Evolutionary conservation across 345 rosid species (phyloP), one percentile per base, ranked within the genome.

Genomic region (Dimocarpus longan): DNA sequence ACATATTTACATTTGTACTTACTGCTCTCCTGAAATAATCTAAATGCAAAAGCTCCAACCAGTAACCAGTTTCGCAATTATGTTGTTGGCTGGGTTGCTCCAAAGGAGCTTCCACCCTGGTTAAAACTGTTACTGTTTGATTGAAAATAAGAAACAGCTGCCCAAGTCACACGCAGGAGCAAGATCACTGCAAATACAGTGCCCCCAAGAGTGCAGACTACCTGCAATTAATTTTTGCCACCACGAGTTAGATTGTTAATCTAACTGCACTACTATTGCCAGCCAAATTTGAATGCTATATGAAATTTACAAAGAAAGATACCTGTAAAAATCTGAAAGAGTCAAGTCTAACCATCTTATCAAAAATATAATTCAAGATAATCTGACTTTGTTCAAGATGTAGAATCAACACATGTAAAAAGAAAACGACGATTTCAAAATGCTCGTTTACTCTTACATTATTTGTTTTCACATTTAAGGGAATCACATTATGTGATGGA

Each of bases 191-290:
- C 85, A 76, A 90, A 94, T 18, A 93, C 93, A 0, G 91, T 87
- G 81, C 93, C 90, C 54, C 96, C 95, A 7, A 91, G 83, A 54
- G 87, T 87, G 93, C 97, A 93, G 40, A 87, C 87, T 62, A 93
- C 96, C 95, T 93, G 85, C 40, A 78, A 80, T 70, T 63, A 73
- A 9, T 40, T 46, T 8, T 22, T 37, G 16, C 10, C 21, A 24
- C 37, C 80, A 12, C 40, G 24, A 37, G n/a, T 11, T 18, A 16
- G 32, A 0, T 64, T 18, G 26, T 48, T 75, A 64, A 42, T 26
- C 10, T 75, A 16, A 10, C 12, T 26, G 67, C 68, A 68, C 56
- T 57, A 54, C 16, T 3, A 10, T 16, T 18, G 16, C 42, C 21
- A 5, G 11, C 48, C 5, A 26, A 24, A 3, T 63, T 28, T 43